Conservation (phyloP, 2,329 filamentous ascomycete genomes). For the Aureobasidium melanogenum region DNA sequence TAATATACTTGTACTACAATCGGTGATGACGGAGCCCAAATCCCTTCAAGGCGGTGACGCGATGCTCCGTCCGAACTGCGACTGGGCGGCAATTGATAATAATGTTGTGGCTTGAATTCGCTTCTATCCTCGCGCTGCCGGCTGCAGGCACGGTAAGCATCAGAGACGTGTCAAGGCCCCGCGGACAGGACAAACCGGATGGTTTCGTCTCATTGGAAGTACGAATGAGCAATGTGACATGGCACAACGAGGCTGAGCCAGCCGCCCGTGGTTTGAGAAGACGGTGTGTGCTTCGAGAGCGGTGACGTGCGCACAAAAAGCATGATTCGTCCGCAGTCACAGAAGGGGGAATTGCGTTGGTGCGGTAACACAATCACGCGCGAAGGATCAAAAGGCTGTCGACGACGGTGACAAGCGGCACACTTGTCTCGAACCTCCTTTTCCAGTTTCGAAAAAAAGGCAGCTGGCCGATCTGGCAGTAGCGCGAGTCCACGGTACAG, state of each 20-base stretch:
- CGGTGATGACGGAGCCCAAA: neutral
- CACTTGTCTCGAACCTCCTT: neutral
- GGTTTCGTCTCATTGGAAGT: constrained; percentile 2
- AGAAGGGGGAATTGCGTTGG: neutral
- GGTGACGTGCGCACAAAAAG: neutral
- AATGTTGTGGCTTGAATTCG: neutral
- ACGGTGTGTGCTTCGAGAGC: neutral
- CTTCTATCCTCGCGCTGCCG: neutral
- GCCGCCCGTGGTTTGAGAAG: neutral
- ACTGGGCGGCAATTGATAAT: neutral
- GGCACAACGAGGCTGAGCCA: neutral
- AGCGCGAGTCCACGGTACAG: neutral
- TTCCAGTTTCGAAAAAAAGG: neutral
- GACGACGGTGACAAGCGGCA: neutral
- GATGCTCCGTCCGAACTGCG: neutral
- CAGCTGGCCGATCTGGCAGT: neutral
- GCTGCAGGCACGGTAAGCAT: neutral
- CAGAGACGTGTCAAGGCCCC: constrained; percentile 2
- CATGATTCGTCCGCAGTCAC: neutral
- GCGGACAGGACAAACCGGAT: neutral
- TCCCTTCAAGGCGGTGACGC: neutral
- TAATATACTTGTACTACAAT: constrained; percentile 6
- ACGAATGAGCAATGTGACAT: neutral
- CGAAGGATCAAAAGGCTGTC: constrained; percentile 5
- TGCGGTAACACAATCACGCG: constrained; percentile 6